These are phyloP conservation scores for Balamuthia mandrillaris DNA, from an alignment of 208 protist species.

Conservation along the genomic window DNA sequence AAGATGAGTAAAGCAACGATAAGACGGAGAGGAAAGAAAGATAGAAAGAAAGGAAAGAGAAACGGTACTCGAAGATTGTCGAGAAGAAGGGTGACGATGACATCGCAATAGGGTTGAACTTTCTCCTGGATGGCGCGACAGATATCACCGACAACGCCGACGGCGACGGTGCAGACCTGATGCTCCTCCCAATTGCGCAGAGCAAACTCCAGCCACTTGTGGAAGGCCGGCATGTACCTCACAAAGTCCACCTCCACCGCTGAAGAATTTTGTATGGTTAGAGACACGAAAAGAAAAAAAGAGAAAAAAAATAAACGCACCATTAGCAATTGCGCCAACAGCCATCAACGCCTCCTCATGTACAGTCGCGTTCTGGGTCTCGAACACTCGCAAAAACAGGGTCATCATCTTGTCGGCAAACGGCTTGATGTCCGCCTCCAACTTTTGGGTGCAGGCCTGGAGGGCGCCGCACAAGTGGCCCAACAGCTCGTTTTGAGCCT, in stretches of 20 bases:
- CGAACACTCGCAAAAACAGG: constrained; percentile 50
- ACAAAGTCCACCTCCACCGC: constrained; percentile 75
- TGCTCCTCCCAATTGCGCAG: constrained; percentile 38
- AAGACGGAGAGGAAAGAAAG: background rate
- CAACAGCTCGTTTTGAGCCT: constrained; percentile 7
- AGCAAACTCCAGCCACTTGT: constrained; percentile 11
- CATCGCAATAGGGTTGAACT: constrained; percentile 74
- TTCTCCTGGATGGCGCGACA: constrained; percentile 74
- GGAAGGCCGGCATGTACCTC: constrained; percentile 78
- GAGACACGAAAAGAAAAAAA: background rate
- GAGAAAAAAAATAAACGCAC: constrained; percentile 21
- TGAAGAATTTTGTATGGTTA: too few species aligned
- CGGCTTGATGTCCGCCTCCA: background rate
- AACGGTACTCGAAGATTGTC: constrained; percentile 43
- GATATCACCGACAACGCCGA: constrained; percentile 91
- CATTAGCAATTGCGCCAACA: constrained; percentile 83
- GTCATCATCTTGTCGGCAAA: constrained; percentile 54
- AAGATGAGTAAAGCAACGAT: background rate
- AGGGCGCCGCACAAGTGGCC: constrained; percentile 15
- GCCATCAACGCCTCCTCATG: constrained; percentile 90
- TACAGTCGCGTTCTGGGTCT: constrained; percentile 60
- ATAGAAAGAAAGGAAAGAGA: background rate
- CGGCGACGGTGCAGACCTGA: constrained; percentile 77
- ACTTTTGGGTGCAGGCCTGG: constrained; percentile 18
- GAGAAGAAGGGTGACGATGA: constrained; percentile 82